A percentile compares a stretch with the other conserved stretches of the same genome.
These are phyloP conservation scores for Anastatica hierochuntica DNA, from an alignment of 345 rosid genomes.

Conservation along the genomic window DNA sequence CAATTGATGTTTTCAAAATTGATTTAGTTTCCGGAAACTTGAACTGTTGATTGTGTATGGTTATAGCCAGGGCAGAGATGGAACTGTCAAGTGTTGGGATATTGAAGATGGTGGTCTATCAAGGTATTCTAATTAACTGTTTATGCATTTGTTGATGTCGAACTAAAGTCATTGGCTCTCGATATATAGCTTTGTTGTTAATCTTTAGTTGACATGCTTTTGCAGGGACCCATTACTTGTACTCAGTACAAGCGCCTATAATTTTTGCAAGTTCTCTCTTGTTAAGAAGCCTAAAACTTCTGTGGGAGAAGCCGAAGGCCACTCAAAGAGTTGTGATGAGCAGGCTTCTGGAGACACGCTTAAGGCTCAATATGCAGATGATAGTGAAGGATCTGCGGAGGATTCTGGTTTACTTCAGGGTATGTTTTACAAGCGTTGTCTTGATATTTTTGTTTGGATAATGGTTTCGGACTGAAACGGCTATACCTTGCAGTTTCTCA, in stretches of 20 bases:
- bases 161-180: not conserved
- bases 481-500: not conserved
- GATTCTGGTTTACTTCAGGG: constrained; percentile 31
- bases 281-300: constrained; percentile 43
- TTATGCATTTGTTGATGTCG: not conserved
- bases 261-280: constrained; percentile 89
- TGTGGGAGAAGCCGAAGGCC: constrained; percentile 21
- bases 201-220: constrained; percentile 10
- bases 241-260: constrained; percentile 59
- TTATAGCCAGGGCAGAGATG: constrained; percentile 92
- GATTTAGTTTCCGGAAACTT: not conserved
- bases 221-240: constrained; percentile 50
- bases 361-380: no score
- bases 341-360: constrained; percentile 21
- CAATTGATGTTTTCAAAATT: not conserved
- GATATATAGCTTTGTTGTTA: not conserved
- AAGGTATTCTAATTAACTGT: constrained; percentile 31
- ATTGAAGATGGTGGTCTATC: constrained; percentile 72
- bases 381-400: constrained; percentile 19
- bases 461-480: not conserved
- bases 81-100: constrained; percentile 90
- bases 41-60: not conserved
- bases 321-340: constrained; percentile 12
- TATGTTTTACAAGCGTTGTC: constrained; percentile 19
- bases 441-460: not conserved